phyloP scores from a whole-genome alignment of 352 stramenopile species.

The Detonula confervacea region DNA sequence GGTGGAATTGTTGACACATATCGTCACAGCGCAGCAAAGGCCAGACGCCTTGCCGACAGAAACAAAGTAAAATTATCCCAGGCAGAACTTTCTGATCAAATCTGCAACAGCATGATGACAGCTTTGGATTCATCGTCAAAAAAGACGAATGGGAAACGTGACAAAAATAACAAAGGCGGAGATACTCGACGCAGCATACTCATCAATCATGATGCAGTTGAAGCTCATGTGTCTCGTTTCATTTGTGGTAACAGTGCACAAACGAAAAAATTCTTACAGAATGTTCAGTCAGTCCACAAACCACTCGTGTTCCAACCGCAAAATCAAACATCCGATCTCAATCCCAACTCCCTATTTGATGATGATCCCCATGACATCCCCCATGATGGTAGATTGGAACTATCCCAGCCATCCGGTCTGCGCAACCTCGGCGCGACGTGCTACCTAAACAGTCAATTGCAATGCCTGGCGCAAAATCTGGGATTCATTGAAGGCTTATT shows the following conservation, averaged over 20 bases:
- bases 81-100: neutral
- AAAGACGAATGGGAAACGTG: neutral
- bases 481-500: slow-evolving; percentile 85
- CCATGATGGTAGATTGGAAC: slow-evolving; percentile 27
- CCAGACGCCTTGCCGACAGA: slow-evolving; percentile 21
- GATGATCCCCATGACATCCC: too few species aligned
- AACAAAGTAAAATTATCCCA: neutral
- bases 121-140: slow-evolving; percentile 2
- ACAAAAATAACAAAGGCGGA: neutral
- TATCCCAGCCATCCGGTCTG: slow-evolving; percentile 75
- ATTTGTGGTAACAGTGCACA: slow-evolving; percentile 1
- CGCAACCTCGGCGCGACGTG: slow-evolving; percentile 88
- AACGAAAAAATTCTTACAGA: slow-evolving; percentile 15
- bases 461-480: slow-evolving; percentile 86
- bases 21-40: slow-evolving; percentile 52
- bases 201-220: slow-evolving; percentile 19
- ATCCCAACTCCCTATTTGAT: too few species aligned
- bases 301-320: slow-evolving; percentile 19
- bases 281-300: slow-evolving; percentile 22
- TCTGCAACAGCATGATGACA: slow-evolving; percentile 5
- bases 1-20: slow-evolving; percentile 77
- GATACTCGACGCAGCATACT: slow-evolving; percentile 20
- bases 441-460: slow-evolving; percentile 88
- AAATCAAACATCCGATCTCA: slow-evolving; percentile 2
- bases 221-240: slow-evolving; percentile 18